These are phyloP conservation scores for Pleochaeta shiraiana DNA, from an alignment of 2,329 filamentous ascomycete genomes.

Conservation along the genomic window DNA sequence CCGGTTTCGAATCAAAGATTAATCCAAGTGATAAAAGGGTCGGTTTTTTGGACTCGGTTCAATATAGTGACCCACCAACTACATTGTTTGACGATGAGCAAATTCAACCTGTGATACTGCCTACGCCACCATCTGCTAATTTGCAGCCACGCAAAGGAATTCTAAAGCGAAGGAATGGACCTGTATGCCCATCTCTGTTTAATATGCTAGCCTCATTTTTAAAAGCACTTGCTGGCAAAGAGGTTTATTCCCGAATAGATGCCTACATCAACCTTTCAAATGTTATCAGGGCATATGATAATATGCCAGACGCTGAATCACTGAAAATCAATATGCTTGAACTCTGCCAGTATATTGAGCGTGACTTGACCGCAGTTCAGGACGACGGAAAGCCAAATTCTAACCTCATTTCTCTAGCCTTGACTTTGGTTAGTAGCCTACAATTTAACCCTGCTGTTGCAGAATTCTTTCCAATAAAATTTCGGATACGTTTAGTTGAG, in stretches of 20 bases:
- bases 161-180: slow-evolving; percentile 38
- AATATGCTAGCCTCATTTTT: slow-evolving; percentile 72
- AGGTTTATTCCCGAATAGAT: slow-evolving; percentile 54
- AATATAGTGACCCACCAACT: slow-evolving; percentile 27
- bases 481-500: slow-evolving; percentile 60
- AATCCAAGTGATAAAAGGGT: slow-evolving; percentile 27
- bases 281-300: slow-evolving; percentile 60
- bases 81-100: slow-evolving; percentile 6
- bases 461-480: slow-evolving; percentile 51
- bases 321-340: slow-evolving; percentile 55
- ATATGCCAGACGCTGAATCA: slow-evolving; percentile 51
- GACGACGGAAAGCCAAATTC: slow-evolving; percentile 35
- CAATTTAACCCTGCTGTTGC: slow-evolving; percentile 53
- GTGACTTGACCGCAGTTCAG: slow-evolving; percentile 49
- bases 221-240: slow-evolving; percentile 55
- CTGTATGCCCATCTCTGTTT: slow-evolving; percentile 30
- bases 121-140: slow-evolving; percentile 19
- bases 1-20: neutral
- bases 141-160: slow-evolving; percentile 48
- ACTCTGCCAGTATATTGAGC: slow-evolving; percentile 61
- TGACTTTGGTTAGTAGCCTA: slow-evolving; percentile 58
- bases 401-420: slow-evolving; percentile 52
- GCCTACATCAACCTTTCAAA: slow-evolving; percentile 65
- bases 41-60: slow-evolving; percentile 35
- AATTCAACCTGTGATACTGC: slow-evolving; percentile 7